Evolutionary conservation across 2,329 filamentous ascomycete species (phyloP).

Genomic region (Pseudogymnoascus sp.): DNA sequence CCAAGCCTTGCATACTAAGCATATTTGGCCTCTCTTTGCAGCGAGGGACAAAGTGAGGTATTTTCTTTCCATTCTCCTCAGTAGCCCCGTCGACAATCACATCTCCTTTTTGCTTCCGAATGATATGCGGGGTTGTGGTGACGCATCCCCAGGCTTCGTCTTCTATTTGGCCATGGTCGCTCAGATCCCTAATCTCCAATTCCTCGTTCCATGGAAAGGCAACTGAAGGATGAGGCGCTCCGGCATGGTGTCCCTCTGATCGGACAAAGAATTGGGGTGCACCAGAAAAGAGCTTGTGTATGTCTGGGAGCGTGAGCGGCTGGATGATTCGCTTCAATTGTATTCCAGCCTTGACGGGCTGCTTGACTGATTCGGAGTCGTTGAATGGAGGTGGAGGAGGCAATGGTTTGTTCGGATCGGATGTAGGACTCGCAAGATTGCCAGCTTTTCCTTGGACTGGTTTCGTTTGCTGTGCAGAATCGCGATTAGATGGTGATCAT

Average conservation of each 20-base stretch:
- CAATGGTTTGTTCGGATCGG: conserved; percentile 49
- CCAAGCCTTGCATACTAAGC: conserved; percentile 64
- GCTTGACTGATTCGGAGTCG: conserved; percentile 33
- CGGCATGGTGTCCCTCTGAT: conserved; percentile 51
- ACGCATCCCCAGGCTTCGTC: conserved; percentile 56
- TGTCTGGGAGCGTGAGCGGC: conserved; percentile 49
- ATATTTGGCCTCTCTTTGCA: conserved; percentile 50
- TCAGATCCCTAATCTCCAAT: conserved; percentile 54
- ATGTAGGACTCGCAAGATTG: conserved; percentile 16
- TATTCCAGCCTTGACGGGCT: conserved; percentile 30
- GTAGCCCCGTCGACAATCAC: conserved; percentile 27
- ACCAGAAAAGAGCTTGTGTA: conserved; percentile 68
- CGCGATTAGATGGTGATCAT: not conserved
- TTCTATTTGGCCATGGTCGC: conserved; percentile 57
- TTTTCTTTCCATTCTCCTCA: conserved; percentile 18
- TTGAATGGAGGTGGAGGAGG: conserved; percentile 42
- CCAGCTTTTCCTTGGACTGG: not conserved
- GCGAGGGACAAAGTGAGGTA: conserved; percentile 24
- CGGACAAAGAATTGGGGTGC: conserved; percentile 64
- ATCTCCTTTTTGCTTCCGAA: conserved; percentile 41
- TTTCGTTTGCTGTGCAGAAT: not conserved
- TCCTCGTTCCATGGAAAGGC: conserved; percentile 62
- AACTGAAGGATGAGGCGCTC: conserved; percentile 54
- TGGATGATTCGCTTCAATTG: conserved; percentile 53
- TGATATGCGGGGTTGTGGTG: conserved; percentile 58